Evolutionary conservation across 352 stramenopile genomes (phyloP), one percentile per base, ranked within the genome.

Genomic region (Phytopythium kandeliae): DNA sequence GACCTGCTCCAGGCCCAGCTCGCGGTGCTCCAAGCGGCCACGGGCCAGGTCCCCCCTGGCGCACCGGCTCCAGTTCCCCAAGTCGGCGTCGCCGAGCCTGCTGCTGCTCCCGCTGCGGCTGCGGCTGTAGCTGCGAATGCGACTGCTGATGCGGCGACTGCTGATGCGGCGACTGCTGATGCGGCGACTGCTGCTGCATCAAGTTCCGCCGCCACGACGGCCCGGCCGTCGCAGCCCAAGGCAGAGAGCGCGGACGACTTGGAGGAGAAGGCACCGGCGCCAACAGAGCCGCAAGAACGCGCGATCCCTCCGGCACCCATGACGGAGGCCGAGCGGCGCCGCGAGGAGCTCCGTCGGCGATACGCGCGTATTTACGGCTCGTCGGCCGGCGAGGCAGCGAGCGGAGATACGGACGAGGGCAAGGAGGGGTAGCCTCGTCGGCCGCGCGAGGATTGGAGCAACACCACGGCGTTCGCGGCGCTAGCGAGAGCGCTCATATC

Each of bases 291-390:
- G 38, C 33, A 43, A 17, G 67, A 79, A 45, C 68, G 55, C n/a
- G 57, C 31, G 22, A 72, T 78, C 48, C 71, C 66, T 41, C 56
- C 61, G 5, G 67, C 66, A 10, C 55, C 64, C 15, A 51, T 67
- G 40, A 82, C 60, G 2, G 73, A 82, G 45, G 61, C 73, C 8
- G 73, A 82, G 21, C 71, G 71, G 19, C 67, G 73, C 33, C 63
- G 73, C 17, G 66, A 82, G 26, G 73, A 85, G 57, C 60, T 85
- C 38, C 73, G 73, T 30, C 65, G 68, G 43, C 70, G 73, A 1
- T 85, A 85, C 64, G 64, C 44, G 50, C 73, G 71, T 44, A 85
- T 85, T 43, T 85, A 80, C 52, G 63, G 33, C 25, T 65, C 45
- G 24, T 21, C 40, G 22, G 3, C 9, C 21, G 22, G 22, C 40